phyloP scores from a whole-genome alignment of 2,329 filamentous ascomycete species.

The Penicillium expansum region DNA sequence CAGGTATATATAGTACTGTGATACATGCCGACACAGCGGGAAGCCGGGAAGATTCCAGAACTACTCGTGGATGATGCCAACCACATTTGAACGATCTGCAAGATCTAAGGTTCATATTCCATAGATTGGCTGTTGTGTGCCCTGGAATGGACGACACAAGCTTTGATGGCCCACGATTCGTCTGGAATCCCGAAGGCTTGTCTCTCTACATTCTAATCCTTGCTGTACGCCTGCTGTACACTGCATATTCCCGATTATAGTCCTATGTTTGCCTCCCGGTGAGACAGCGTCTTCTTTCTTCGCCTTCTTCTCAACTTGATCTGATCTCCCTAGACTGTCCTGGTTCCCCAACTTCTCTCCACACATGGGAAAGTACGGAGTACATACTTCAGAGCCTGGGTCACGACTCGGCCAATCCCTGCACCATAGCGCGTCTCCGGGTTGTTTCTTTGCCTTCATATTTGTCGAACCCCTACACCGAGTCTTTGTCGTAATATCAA shows the following conservation, averaged over 20 bases:
- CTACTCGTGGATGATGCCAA: neutral
- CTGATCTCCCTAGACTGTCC: neutral
- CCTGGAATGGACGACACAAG: neutral
- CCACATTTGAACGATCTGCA: neutral
- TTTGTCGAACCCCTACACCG: neutral
- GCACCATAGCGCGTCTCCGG: neutral
- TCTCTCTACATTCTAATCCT: neutral
- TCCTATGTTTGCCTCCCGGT: slow-evolving; percentile 15
- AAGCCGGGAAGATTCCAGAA: slow-evolving; percentile 23
- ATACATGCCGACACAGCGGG: slow-evolving; percentile 6
- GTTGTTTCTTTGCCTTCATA: neutral
- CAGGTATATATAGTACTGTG: slow-evolving; percentile 1
- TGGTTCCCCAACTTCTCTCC: neutral
- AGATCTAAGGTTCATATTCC: neutral
- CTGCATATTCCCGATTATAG: neutral
- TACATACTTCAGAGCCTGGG: neutral
- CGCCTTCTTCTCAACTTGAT: neutral
- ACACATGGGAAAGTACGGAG: neutral
- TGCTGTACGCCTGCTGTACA: neutral
- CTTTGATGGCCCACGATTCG: neutral
- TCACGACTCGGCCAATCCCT: neutral
- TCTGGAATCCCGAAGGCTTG: neutral
- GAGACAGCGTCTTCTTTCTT: slow-evolving; percentile 2
- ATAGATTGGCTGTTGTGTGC: neutral
- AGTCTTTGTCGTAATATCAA: neutral